Base-by-base conservation (phyloP, 2,329 filamentous ascomycete genomes). In the Fusarium sp. region DNA sequence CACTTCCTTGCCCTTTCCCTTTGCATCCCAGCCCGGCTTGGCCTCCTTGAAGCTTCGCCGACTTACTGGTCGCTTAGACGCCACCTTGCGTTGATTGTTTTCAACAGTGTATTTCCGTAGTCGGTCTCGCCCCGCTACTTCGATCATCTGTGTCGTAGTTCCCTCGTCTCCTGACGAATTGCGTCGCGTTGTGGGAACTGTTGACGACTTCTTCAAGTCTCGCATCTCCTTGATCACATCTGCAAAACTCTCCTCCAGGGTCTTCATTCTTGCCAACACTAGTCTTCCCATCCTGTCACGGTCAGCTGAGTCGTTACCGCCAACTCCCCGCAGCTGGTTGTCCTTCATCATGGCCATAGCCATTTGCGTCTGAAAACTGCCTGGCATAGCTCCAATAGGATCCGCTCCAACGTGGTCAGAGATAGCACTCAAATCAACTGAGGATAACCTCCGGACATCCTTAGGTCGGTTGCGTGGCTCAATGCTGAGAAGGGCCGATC, bases 181-280 rank as follows among this genome's bases (percentile, higher is more conserved):
- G 54, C 84, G 82, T 28, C 83, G 81, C 9, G 86, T 86, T 4
- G 83, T 81, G 5, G 83, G 81, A 34, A 79, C 79, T n/a, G 81
- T 83, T 30, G 81, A 82, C 41, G 80, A 82, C 48, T 79, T 80
- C 79, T 83, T 88, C 77, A 88, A 81, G 68, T 89, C 88, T 66
- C 92, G 89, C 78, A 97, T 90, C 78, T 96, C 93, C 67, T 88
- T 89, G 59, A 94, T 88, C n/a, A 97, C 90, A 63, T 97, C 93
- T 4, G 92, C 87, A 78, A 98, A 95, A 16, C 94, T 92, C 80
- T 97, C 93, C 78, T 98, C 94, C 4, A 98, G 85, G 10, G 92
- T 95, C 78, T 96, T 96, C 93, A 98, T 98, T 34, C 93, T 86
- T 11, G 93, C 93, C 47, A 98, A 83, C 80, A 98, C 92, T 47